A percentile compares a stretch with the other conserved stretches of the same genome.
phyloP scores from a whole-genome alignment of 148 eudicot genomes.

The Camellia japonica region DNA sequence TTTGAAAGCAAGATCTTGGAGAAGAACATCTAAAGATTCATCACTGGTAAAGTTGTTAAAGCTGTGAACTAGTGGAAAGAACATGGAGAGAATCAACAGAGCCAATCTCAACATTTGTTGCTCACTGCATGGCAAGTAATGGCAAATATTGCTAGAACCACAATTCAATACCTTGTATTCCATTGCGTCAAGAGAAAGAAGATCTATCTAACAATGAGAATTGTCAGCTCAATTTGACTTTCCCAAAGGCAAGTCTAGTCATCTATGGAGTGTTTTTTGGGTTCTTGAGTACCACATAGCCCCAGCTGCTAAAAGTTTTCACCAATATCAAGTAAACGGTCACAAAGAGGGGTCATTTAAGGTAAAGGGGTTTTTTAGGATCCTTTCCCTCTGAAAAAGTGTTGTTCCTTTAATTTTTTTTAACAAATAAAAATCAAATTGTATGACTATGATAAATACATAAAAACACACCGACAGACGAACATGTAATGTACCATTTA shows the following conservation, averaged over 20 bases:
- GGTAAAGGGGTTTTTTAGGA: too few relatives aligned
- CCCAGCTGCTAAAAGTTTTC: neutral
- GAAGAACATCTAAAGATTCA: constrained; percentile 27
- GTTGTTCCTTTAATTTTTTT: too few relatives aligned
- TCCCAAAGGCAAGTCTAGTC: too few relatives aligned
- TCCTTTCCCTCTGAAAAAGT: too few relatives aligned
- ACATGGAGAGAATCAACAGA: constrained; percentile 9
- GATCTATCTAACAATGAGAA: too few relatives aligned
- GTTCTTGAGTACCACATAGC: neutral
- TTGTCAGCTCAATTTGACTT: too few relatives aligned
- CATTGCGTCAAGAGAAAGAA: neutral
- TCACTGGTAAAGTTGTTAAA: neutral
- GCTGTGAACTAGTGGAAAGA: constrained; percentile 18
- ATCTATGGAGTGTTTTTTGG: neutral
- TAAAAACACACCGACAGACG: too few relatives aligned
- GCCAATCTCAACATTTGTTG: constrained; percentile 22
- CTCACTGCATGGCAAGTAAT: neutral
- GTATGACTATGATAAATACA: too few relatives aligned
- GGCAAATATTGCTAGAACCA: neutral
- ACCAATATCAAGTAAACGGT: too few relatives aligned
- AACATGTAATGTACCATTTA: too few relatives aligned
- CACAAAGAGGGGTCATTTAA: too few relatives aligned
- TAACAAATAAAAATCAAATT: too few relatives aligned
- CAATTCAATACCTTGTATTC: neutral
- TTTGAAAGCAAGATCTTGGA: constrained; percentile 33